These are phyloP conservation scores for Solanum chmielewskii DNA, from an alignment of 257 asterid species.

Conservation along the genomic window DNA sequence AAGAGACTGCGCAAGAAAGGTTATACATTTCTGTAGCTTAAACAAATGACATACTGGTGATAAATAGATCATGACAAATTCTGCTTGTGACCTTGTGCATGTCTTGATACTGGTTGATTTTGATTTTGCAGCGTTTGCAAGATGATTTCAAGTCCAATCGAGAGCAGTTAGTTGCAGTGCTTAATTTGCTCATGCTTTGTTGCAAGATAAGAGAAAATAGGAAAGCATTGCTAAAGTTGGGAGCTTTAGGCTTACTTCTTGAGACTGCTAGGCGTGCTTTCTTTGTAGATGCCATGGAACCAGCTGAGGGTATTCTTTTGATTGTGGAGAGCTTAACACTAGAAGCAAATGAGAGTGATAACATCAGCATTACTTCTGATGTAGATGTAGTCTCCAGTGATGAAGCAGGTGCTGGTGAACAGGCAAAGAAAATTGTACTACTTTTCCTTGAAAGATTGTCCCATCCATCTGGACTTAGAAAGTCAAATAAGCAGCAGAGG, in stretches of 20 bases:
- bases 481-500: constrained; percentile 90
- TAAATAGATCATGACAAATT: neutral
- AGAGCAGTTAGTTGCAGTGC: constrained; percentile 84
- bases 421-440: constrained; percentile 93
- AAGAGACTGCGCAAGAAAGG: neutral
- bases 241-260: constrained; percentile 83
- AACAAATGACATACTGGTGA: neutral
- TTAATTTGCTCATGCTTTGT: constrained; percentile 88
- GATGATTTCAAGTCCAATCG: constrained; percentile 92
- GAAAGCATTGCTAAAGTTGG: constrained; percentile 64
- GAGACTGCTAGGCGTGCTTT: constrained; percentile 99
- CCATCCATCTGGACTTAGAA: constrained; percentile 85
- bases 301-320: constrained; percentile 94
- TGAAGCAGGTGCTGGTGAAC: constrained; percentile 86
- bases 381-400: constrained; percentile 63
- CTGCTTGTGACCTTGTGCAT: neutral
- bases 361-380: constrained; percentile 68
- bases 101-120: neutral
- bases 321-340: constrained; percentile 90
- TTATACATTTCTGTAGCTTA: neutral
- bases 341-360: constrained; percentile 95
- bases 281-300: constrained; percentile 96
- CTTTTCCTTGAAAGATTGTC: constrained; percentile 95
- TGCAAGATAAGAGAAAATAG: constrained; percentile 94
- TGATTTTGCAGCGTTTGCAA: constrained; percentile 55